Evolutionary conservation across 106 monocot genomes (phyloP).

Genomic region (Apostasia shenzhenica): DNA sequence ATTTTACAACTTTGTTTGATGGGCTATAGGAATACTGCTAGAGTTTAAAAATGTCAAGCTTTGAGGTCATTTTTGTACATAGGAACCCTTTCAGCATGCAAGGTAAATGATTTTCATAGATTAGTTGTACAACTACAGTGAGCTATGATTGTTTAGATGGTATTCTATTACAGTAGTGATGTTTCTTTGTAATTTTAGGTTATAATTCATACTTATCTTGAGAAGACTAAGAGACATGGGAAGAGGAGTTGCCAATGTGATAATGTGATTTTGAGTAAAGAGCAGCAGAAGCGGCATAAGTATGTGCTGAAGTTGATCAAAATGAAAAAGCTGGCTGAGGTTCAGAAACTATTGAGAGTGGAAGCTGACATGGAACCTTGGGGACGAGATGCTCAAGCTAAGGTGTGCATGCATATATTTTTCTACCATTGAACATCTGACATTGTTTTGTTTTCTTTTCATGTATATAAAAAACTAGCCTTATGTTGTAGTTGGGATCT

Average conservation of each 20-base stretch:
- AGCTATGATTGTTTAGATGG: too few species aligned
- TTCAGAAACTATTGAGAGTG: slow-evolving; percentile 50
- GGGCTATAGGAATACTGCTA: too few species aligned
- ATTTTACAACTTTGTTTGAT: too few species aligned
- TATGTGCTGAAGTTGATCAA: slow-evolving; percentile 45
- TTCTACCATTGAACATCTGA: neutral
- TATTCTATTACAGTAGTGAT: neutral
- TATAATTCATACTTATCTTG: slow-evolving; percentile 57
- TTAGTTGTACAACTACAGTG: too few species aligned
- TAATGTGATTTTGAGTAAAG: slow-evolving; percentile 17
- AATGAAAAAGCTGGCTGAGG: slow-evolving; percentile 41
- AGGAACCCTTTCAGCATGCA: too few species aligned
- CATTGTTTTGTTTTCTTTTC: slow-evolving; percentile 1
- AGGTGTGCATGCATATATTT: slow-evolving; percentile 33
- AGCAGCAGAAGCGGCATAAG: slow-evolving; percentile 34
- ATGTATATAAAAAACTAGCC: neutral
- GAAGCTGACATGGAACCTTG: slow-evolving; percentile 48
- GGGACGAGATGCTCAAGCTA: slow-evolving; percentile 84
- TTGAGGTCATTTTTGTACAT: too few species aligned
- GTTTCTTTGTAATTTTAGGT: slow-evolving; percentile 29
- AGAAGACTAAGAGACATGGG: slow-evolving; percentile 45
- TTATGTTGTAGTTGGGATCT: slow-evolving; percentile 62
- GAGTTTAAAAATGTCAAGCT: too few species aligned
- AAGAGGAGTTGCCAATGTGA: slow-evolving; percentile 19
- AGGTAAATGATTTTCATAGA: too few species aligned